Base-by-base conservation (phyloP, 768 basidiomycete species). In the Boletus coccyginus region DNA sequence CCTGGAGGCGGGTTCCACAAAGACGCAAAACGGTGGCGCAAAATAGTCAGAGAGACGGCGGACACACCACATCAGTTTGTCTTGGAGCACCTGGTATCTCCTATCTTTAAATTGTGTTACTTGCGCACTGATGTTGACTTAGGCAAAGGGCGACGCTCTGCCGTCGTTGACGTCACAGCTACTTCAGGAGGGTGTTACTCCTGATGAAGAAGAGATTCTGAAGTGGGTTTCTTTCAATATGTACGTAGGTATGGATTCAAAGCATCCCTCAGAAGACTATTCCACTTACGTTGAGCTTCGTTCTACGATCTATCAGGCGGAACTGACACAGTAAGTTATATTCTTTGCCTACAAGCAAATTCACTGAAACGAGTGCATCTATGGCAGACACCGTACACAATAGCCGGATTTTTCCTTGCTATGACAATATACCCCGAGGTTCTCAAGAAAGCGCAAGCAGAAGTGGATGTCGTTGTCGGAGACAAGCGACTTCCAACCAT, bases 301-400 rank as follows among this genome's bases (percentile, higher is more conserved):
- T 29, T 50, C 10, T 16, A 10, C 27, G 19, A n/a, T 39, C 7
- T 21, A 36, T 43, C 42, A 79, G 81, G 41, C 24, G 65, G 54
- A 48, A 29, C 60, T 2, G 62, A 66, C 10, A 64, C 59, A 1
- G 64, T 60, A 16, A 24, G 53, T 31, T 14, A 6, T 7, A 73
- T 71, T 16, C n/a, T 69, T 78, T 12, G 3, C 21, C 4, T 12
- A 9, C 11, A 29, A 42, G 8, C 8, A 8, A 33, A 32, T 36
- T 16, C 5, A 9, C 32, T 51, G n/a, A 41, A 50, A 11, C 12
- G 8, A 40, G 39, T 7, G 2, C 7, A 7, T 10, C 2, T 24
- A 5, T 77, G 8, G 17, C n/a, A 59, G 63, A 62, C 42, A 5
- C 32, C 57, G 1, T 56, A 53, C 14, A 11, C 52, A 10, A 17